Evolutionary conservation across 2,329 filamentous ascomycete species (phyloP).

Genomic region (Colletotrichum echinochloae): DNA sequence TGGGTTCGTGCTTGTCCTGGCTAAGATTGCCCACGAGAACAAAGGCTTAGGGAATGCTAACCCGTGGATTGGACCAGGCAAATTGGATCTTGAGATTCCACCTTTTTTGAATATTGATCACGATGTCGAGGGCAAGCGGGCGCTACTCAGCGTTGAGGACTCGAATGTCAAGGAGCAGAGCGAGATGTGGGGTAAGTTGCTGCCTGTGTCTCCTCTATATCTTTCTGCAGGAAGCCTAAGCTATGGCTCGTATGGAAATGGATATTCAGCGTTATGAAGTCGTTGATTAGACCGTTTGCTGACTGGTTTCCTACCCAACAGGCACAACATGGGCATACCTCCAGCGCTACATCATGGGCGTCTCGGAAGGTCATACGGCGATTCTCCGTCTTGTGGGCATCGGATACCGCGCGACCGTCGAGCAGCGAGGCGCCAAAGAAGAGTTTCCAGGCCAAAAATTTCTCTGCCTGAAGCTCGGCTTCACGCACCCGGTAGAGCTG

Average conservation of each 20-base stretch:
- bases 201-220: background rate
- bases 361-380: constrained; percentile 95
- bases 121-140: constrained; percentile 72
- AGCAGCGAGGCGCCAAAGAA: constrained; percentile 78
- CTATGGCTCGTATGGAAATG: background rate
- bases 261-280: background rate
- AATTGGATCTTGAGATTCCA: constrained; percentile 82
- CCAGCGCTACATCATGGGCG: constrained; percentile 90
- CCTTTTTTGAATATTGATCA: constrained; percentile 79
- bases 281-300: constrained; percentile 27
- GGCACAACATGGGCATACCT: constrained; percentile 92
- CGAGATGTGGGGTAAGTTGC: constrained; percentile 89
- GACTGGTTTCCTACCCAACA: constrained; percentile 52
- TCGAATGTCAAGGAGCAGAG: constrained; percentile 78
- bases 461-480: constrained; percentile 94
- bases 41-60: constrained; percentile 3
- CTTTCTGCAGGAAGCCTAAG: background rate
- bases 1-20: constrained; percentile 67
- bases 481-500: constrained; percentile 94
- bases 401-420: constrained; percentile 91
- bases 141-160: constrained; percentile 78
- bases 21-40: background rate
- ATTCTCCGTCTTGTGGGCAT: constrained; percentile 94
- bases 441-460: constrained; percentile 87
- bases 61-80: constrained; percentile 60